Evolutionary conservation across 495 filamentous ascomycete genomes (phyloP).

Genomic region (Talaromyces wortmannii): DNA sequence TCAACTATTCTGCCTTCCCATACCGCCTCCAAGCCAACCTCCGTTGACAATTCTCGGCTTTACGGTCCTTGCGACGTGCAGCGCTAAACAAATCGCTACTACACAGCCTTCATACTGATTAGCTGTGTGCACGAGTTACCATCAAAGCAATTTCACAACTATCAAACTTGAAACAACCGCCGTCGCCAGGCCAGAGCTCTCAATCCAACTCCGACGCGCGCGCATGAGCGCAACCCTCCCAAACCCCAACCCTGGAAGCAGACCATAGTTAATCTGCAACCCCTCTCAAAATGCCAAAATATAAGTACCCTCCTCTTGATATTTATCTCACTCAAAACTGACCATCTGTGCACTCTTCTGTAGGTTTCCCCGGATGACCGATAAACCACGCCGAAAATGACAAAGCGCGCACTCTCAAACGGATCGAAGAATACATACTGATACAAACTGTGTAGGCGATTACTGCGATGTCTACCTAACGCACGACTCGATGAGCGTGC

Average conservation of each 20-base stretch:
- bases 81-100: no score
- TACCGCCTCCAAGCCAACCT: no score
- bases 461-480: constrained; percentile 99
- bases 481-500: constrained; percentile 98
- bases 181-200: no score
- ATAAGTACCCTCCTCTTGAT: constrained; percentile 44
- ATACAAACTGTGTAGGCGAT: constrained; percentile 58
- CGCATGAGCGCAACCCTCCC: neutral
- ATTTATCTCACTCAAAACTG: constrained; percentile 26
- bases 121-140: neutral
- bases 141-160: neutral
- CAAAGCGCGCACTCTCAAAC: constrained; percentile 1
- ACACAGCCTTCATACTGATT: no score
- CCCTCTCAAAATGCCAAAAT: constrained; percentile 65
- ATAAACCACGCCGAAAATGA: constrained; percentile 6
- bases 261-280: neutral
- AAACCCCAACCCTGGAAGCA: neutral
- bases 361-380: constrained; percentile 34
- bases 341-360: constrained; percentile 58
- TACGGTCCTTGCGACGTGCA: no score
- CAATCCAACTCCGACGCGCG: neutral
- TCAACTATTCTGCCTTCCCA: no score
- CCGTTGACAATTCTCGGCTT: no score
- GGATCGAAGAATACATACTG: constrained; percentile 5
- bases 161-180: no score